Evolutionary conservation across 345 rosid species (phyloP), one percentile per base, ranked within the genome.

Genomic region (Eucalyptus erythrocorys): DNA sequence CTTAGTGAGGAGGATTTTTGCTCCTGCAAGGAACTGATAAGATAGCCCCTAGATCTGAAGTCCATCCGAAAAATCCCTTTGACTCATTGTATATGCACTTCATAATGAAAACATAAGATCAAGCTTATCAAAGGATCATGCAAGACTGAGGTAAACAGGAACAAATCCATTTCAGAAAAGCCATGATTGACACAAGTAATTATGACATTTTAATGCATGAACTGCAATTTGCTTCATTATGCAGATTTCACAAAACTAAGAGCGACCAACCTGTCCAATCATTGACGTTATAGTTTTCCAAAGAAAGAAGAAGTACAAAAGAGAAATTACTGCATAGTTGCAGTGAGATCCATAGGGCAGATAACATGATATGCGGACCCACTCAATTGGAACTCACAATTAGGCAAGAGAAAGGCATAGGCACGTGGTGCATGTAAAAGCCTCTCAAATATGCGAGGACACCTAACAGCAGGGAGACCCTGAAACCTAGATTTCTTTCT

Each of bases 11-110:
- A 89, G n/a, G 95, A 91, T 90, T 94, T 96, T 91, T 94, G 93
- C 89, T 94, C 93, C 47, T 92, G 94, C 94, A 94, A 89, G 86
- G 98, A 93, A 91, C 94, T 42, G 95, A 94, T 89, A 98, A 90
- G 87, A 98, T 91, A 79, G 95, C 88, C 48, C 95, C 93, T 86
- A 94, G 49, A 90, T 94, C 96, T 86, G 93, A 92, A 80, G 96
- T 90, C 93, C 97, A 93, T 87, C 96, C 95, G 85, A 95, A 93
- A 85, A 98, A 88, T 6, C 97, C 97, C 91, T 94, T 96, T 98
- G 98, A 97, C 90, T 95, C 97, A 88, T 95, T 94, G 92, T 97
- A 97, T 91, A 97, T 88, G 89, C 94, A 97, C 99, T 98, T 88
- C 89, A 90, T 48, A 61, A 30, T 61, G 68, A 14, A 34, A 82